Percentiles rank a stretch among this genome's conserved stretches.
Conservation (phyloP, 495 filamentous ascomycete species). For the Xylaria castorea region DNA sequence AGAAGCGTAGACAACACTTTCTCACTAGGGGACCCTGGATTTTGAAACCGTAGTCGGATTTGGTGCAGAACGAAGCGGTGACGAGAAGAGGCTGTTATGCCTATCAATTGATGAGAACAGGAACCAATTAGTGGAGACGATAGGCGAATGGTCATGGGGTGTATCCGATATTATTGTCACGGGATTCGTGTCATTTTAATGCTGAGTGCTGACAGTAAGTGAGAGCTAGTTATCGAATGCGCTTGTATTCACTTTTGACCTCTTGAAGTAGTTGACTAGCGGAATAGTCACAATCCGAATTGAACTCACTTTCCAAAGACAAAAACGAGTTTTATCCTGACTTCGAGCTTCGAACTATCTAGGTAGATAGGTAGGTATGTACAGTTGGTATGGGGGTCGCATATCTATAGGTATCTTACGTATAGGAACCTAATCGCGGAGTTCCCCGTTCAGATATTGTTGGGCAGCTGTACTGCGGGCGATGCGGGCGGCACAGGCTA, state of each 20-base stretch:
- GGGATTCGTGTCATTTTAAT: conserved; percentile 14
- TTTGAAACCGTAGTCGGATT: neutral
- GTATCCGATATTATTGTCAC: conserved; percentile 18
- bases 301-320: neutral
- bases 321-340: neutral
- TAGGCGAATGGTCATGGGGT: conserved; percentile 21
- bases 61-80: conserved; percentile 19
- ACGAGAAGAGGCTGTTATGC: neutral
- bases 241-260: neutral
- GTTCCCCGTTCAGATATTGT: conserved; percentile 10
- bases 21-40: neutral
- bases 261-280: neutral
- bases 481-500: neutral
- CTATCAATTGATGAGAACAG: neutral
- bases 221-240: neutral
- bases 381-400: neutral
- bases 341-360: neutral
- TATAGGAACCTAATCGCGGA: conserved; percentile 4
- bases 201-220: neutral
- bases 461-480: conserved; percentile 1
- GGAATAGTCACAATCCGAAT: neutral
- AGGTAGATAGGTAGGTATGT: too few species aligned
- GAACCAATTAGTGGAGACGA: conserved; percentile 4
- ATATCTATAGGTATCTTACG: too few species aligned
- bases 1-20: neutral